These are phyloP conservation scores for Cystobasidium onofrii DNA, from an alignment of 768 basidiomycete species.

Conservation along the genomic window DNA sequence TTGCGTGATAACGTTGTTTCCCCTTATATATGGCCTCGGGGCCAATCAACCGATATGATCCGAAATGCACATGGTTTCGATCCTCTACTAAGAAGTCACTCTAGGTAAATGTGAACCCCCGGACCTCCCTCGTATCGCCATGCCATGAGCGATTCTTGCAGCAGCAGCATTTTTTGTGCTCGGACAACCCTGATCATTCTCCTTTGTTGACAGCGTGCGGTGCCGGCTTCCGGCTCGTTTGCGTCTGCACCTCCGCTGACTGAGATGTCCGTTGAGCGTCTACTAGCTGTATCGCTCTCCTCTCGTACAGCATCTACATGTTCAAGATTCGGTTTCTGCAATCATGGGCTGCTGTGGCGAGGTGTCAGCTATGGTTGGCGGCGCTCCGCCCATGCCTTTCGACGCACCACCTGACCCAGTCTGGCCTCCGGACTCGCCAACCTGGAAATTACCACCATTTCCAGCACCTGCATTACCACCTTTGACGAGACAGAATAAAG, in stretches of 20 bases:
- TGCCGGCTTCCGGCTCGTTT: neutral
- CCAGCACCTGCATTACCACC: constrained; percentile 28
- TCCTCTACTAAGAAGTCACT: too few species aligned
- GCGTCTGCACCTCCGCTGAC: neutral
- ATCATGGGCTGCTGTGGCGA: neutral
- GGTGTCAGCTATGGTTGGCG: neutral
- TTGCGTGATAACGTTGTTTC: too few species aligned
- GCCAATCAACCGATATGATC: too few species aligned
- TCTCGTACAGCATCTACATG: neutral
- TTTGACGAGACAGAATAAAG: constrained; percentile 14
- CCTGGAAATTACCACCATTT: constrained; percentile 24
- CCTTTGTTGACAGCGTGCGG: neutral
- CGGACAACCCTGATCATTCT: neutral
- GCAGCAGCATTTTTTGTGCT: too few species aligned
- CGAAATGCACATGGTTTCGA: too few species aligned
- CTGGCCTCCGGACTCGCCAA: constrained; percentile 1
- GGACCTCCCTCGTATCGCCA: too few species aligned
- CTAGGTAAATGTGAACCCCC: too few species aligned
- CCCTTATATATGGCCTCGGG: too few species aligned
- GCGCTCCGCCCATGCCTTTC: neutral
- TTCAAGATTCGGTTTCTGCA: neutral
- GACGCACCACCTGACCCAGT: neutral
- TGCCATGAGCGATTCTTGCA: too few species aligned
- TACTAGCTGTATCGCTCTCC: too few species aligned
- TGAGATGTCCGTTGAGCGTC: too few species aligned